Conservation (phyloP, 1,284 basidiomycete genomes). For the Marasmius fiardii region DNA sequence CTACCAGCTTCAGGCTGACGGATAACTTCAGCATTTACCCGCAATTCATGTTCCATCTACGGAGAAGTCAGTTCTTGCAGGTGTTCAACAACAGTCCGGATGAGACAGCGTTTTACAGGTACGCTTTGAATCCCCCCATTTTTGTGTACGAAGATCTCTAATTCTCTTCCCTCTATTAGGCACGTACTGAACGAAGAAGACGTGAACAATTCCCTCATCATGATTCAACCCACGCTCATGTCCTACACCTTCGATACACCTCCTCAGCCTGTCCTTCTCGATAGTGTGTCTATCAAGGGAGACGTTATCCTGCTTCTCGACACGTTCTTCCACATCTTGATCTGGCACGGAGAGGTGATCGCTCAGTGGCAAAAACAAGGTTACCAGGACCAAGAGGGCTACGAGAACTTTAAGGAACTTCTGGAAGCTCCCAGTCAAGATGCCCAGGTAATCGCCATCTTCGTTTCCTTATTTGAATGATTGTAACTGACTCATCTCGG, state of each 20-base stretch:
- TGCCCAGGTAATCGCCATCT: constrained; percentile 69
- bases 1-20: constrained; percentile 87
- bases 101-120: constrained; percentile 98
- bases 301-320: constrained; percentile 98
- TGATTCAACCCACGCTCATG: constrained; percentile 99
- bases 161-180: constrained; percentile 36
- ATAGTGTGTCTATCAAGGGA: constrained; percentile 96
- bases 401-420: constrained; percentile 97
- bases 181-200: constrained; percentile 97
- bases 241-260: constrained; percentile 92
- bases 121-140: constrained; percentile 18
- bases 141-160: constrained; percentile 7
- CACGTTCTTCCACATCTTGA: constrained; percentile 99
- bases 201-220: constrained; percentile 98
- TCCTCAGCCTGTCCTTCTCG: constrained; percentile 93
- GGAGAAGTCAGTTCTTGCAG: constrained; percentile 97
- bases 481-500: constrained; percentile 1
- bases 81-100: constrained; percentile 99
- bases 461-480: constrained; percentile 12
- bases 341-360: constrained; percentile 98
- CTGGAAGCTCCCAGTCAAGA: constrained; percentile 81
- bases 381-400: constrained; percentile 98
- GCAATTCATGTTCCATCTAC: constrained; percentile 99
- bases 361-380: constrained; percentile 99
- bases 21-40: constrained; percentile 99